Percentiles rank a stretch among this genome's conserved stretches.
Conservation (phyloP, 2,329 filamentous ascomycete species). For the Trichoderma koningiopsis region DNA sequence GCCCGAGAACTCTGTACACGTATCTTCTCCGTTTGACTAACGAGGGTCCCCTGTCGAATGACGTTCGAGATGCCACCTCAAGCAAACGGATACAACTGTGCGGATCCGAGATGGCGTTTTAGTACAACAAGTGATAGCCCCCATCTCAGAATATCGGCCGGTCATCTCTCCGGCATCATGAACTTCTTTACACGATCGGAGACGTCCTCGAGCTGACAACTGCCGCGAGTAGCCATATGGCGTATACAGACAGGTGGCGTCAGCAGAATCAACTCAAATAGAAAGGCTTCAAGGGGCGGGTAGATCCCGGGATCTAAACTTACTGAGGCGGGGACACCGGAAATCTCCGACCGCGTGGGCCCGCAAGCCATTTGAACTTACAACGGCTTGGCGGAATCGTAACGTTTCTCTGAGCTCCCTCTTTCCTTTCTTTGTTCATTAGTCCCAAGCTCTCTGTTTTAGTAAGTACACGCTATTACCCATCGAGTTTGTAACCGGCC, state of each 20-base stretch:
- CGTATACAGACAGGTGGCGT: neutral
- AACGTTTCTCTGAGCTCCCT: neutral
- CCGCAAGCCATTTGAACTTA: neutral
- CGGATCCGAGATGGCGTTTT: neutral
- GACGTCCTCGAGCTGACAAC: neutral
- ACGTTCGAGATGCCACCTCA: neutral
- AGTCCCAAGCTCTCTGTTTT: neutral
- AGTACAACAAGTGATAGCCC: neutral
- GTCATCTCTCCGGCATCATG: neutral
- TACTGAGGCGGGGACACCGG: neutral
- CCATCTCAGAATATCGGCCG: neutral
- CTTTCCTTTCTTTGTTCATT: neutral
- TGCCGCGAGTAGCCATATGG: neutral
- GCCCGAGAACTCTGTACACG: neutral
- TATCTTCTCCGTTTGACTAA: neutral
- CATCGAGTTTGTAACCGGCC: neutral
- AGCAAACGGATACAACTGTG: neutral
- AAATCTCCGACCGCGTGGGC: conserved; percentile 9
- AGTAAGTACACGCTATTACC: neutral
- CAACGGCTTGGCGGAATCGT: neutral
- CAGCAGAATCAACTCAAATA: neutral
- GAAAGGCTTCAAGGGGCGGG: neutral
- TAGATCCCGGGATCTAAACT: conserved; percentile 6
- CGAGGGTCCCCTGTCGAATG: neutral
- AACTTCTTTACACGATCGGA: neutral